Percentiles rank a stretch among this genome's conserved stretches.
phyloP scores from a whole-genome alignment of 768 basidiomycete genomes.

The Mycena rosella region DNA sequence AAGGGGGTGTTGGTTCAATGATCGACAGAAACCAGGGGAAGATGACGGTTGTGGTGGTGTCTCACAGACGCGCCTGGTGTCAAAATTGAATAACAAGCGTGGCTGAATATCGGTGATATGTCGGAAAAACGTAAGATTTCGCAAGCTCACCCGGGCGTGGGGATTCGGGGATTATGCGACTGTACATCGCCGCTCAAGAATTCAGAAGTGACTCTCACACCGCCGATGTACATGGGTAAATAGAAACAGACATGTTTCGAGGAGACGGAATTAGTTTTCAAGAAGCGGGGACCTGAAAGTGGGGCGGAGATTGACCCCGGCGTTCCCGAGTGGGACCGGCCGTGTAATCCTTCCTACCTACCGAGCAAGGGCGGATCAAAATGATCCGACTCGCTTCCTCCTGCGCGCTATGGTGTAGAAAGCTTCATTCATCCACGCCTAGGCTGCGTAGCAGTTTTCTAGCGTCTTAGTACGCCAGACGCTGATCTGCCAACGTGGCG shows the following conservation, averaged over 20 bases:
- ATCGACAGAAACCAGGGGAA: slow-evolving; percentile 1
- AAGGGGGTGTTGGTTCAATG: neutral
- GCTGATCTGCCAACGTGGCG: too few relatives aligned
- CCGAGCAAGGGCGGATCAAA: neutral
- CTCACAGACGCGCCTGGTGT: neutral
- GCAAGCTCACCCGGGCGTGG: neutral
- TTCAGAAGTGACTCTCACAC: slow-evolving; percentile 2
- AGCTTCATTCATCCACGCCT: too few relatives aligned
- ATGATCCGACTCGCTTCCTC: too few relatives aligned
- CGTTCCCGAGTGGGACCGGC: too few relatives aligned
- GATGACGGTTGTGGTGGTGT: neutral
- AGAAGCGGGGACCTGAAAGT: too few relatives aligned
- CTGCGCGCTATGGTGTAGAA: too few relatives aligned
- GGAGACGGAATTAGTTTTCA: slow-evolving; percentile 5
- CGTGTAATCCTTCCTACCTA: too few relatives aligned
- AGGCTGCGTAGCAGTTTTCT: too few relatives aligned
- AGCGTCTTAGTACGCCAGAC: too few relatives aligned
- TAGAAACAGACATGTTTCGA: slow-evolving; percentile 6
- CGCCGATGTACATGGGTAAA: slow-evolving; percentile 5
- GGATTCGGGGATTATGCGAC: neutral
- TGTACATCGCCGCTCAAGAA: neutral
- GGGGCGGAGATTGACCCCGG: too few relatives aligned
- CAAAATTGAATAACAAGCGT: neutral
- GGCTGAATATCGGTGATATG: slow-evolving; percentile 2
- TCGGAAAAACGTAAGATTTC: slow-evolving; percentile 8